Evolutionary conservation across 371 early-diverging fungal species (phyloP).

Genomic region (Mucor sp.): DNA sequence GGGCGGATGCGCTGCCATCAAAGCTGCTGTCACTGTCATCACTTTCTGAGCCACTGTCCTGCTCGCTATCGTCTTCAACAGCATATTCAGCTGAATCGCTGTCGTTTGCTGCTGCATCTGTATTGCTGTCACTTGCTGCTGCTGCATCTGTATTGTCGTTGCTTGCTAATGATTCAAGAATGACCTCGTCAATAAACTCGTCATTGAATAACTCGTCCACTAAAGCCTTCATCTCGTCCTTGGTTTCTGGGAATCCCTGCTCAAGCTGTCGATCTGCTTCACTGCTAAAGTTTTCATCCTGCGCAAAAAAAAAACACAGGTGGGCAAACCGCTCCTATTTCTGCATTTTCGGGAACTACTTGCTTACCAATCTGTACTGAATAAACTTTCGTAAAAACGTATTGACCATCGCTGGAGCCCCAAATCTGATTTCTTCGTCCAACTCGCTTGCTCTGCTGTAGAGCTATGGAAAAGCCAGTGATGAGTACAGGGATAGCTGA

Average conservation of each 20-base stretch:
- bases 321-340: background rate
- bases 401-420: background rate
- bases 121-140: too few species aligned
- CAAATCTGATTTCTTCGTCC: background rate
- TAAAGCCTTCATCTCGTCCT: too few species aligned
- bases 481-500: too few species aligned
- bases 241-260: too few species aligned
- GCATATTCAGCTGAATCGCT: background rate
- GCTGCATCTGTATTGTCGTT: too few species aligned
- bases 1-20: too few species aligned
- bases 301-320: too few species aligned
- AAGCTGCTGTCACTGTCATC: background rate
- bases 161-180: background rate
- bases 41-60: background rate
- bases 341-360: background rate
- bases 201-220: too few species aligned
- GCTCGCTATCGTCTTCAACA: background rate
- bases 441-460: too few species aligned
- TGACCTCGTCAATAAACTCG: background rate
- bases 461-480: too few species aligned
- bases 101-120: background rate
- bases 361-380: background rate
- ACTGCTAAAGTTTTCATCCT: too few species aligned
- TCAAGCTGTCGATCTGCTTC: too few species aligned
- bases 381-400: background rate